Evolutionary conservation across 2,329 filamentous ascomycete genomes (phyloP).

Genomic region (Botrytis fabae): DNA sequence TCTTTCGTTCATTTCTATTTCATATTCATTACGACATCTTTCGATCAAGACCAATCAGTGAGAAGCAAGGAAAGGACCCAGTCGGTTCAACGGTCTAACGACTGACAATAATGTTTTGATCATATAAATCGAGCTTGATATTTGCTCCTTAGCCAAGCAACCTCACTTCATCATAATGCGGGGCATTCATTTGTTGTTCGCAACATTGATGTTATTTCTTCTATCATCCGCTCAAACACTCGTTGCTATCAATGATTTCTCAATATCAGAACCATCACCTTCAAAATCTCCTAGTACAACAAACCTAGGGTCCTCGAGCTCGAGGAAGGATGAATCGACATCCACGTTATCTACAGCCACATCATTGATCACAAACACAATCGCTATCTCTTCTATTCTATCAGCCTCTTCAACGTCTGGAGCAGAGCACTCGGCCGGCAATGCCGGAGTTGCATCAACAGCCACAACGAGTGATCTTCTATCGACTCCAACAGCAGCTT

Average conservation of each 20-base stretch:
- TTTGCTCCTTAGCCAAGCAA: constrained; percentile 12
- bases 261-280: constrained; percentile 7
- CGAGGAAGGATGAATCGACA: constrained; percentile 22
- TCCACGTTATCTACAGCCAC: constrained; percentile 24
- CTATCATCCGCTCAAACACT: constrained; percentile 22
- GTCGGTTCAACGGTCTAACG: constrained; percentile 17
- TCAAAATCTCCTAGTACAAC: neutral
- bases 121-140: constrained; percentile 19
- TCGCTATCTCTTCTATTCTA: constrained; percentile 30
- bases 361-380: constrained; percentile 26
- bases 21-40: constrained; percentile 35
- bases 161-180: constrained; percentile 26
- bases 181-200: constrained; percentile 24
- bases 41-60: constrained; percentile 31
- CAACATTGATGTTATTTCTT: constrained; percentile 21
- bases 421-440: constrained; percentile 5
- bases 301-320: neutral
- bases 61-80: constrained; percentile 16
- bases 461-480: constrained; percentile 25
- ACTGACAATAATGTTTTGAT: constrained; percentile 22
- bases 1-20: constrained; percentile 40
- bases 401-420: constrained; percentile 16
- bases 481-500: constrained; percentile 20
- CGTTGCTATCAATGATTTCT: constrained; percentile 15
- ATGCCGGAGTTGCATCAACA: constrained; percentile 18